These are phyloP conservation scores for Endocladia muricata DNA, from an alignment of 31 red algal genomes.

Conservation along the genomic window DNA sequence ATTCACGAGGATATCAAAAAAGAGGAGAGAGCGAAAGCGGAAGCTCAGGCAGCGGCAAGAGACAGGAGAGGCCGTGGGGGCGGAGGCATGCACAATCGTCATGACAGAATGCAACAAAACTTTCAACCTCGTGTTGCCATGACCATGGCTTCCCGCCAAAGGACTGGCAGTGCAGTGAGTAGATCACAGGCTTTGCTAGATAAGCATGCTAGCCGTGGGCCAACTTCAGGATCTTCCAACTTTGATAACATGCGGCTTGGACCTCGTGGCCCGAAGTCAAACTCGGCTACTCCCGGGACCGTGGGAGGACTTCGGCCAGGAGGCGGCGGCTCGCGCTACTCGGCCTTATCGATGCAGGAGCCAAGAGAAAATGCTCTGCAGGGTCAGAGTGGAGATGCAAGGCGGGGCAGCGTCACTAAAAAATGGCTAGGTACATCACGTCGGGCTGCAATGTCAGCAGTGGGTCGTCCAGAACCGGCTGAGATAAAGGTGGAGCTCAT, in stretches of 20 bases:
- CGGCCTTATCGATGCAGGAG: slow-evolving; percentile 17
- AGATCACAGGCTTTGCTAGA: slow-evolving; percentile 30
- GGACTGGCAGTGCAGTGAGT: slow-evolving; percentile 11
- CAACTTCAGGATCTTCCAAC: slow-evolving; percentile 1
- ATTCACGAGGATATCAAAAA: slow-evolving; percentile 83
- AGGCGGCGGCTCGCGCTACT: not conserved
- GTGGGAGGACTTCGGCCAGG: slow-evolving; percentile 26
- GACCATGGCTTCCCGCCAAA: slow-evolving; percentile 38
- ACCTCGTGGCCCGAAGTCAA: slow-evolving; percentile 1
- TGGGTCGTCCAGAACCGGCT: not conserved
- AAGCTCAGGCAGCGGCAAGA: slow-evolving; percentile 40
- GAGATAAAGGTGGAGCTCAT: slow-evolving; percentile 24
- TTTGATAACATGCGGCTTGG: slow-evolving; percentile 24
- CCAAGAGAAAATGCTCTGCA: not conserved
- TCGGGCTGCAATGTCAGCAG: not conserved
- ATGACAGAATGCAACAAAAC: slow-evolving; percentile 18
- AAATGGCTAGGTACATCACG: not conserved
- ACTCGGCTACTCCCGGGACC: not conserved
- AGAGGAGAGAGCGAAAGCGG: slow-evolving; percentile 73
- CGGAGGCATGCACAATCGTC: slow-evolving; percentile 47
- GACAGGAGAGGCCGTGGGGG: slow-evolving; percentile 53
- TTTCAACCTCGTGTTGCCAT: slow-evolving; percentile 13
- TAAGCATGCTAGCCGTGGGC: slow-evolving; percentile 27
- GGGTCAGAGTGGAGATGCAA: slow-evolving; percentile 3
- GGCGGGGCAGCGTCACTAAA: not conserved